Conservation (phyloP, 305 asterid genomes). For the Caryopteris hybrid region DNA sequence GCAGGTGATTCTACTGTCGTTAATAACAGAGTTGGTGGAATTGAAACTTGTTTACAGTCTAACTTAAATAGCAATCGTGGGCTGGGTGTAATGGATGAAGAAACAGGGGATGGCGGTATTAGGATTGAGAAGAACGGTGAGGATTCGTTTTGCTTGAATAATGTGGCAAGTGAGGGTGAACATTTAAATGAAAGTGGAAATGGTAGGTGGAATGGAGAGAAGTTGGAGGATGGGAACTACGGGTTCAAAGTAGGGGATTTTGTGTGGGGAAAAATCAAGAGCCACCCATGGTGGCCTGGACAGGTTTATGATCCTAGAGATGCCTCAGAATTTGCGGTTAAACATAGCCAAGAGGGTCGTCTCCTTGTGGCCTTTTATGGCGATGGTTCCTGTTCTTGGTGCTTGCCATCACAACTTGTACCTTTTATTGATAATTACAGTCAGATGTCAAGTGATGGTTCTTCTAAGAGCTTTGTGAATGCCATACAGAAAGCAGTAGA, state of each 20-base stretch:
- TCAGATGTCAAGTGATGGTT: constrained; percentile 27
- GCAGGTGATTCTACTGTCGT: background rate
- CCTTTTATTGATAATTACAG: constrained; percentile 43
- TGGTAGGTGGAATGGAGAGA: constrained; percentile 19
- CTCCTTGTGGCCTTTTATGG: constrained; percentile 55
- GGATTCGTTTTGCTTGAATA: background rate
- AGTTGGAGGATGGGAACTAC: constrained; percentile 7
- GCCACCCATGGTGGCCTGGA: constrained; percentile 69
- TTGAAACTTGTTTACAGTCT: background rate
- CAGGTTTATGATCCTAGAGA: constrained; percentile 41
- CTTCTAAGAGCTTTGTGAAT: constrained; percentile 26
- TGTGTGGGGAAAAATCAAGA: constrained; percentile 58
- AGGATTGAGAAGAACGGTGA: no score
- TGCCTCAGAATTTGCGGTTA: constrained; percentile 48
- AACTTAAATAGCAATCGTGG: background rate
- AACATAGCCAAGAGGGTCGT: constrained; percentile 33
- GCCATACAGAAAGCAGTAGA: constrained; percentile 44
- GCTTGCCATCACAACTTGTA: constrained; percentile 41
- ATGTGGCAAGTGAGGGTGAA: constrained; percentile 1
- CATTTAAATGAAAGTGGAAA: background rate
- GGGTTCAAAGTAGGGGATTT: constrained; percentile 52
- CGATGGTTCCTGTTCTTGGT: constrained; percentile 63
- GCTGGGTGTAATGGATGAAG: background rate
- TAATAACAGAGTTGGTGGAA: no score
- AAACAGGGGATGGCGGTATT: background rate